phyloP scores from a whole-genome alignment of 2,329 filamentous ascomycete genomes.

The Fusarium sp. region DNA sequence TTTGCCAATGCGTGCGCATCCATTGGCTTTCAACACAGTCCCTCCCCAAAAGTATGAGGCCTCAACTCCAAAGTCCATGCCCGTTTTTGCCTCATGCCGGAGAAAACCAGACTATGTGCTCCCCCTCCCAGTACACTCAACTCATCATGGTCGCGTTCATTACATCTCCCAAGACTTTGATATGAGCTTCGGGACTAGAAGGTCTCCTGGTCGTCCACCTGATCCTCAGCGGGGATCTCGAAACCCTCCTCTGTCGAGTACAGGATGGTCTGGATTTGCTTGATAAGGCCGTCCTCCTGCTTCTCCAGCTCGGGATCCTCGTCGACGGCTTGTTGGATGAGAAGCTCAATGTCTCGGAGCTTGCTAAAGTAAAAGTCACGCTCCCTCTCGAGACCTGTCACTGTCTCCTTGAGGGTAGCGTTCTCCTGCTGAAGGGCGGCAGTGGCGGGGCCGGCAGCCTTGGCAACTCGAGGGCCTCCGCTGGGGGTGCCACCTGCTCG shows the following conservation, averaged over 20 bases:
- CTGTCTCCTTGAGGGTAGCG: constrained; percentile 90
- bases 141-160: constrained; percentile 42
- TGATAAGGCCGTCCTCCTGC: constrained; percentile 90
- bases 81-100: constrained; percentile 34
- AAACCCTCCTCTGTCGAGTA: constrained; percentile 97
- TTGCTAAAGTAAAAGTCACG: constrained; percentile 99
- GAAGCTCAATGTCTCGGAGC: constrained; percentile 93
- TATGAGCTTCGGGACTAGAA: constrained; percentile 61
- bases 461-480: constrained; percentile 61
- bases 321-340: constrained; percentile 93
- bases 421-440: constrained; percentile 88
- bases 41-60: constrained; percentile 37
- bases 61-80: constrained; percentile 44
- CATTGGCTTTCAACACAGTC: constrained; percentile 30
- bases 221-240: constrained; percentile 86
- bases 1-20: constrained; percentile 17
- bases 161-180: constrained; percentile 30
- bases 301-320: constrained; percentile 93
- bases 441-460: constrained; percentile 67
- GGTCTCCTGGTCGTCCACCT: constrained; percentile 84
- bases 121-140: constrained; percentile 31
- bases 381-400: constrained; percentile 94
- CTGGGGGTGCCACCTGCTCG: constrained; percentile 74
- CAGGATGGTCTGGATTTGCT: constrained; percentile 95
- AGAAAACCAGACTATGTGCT: constrained; percentile 28